Percentiles rank a stretch among this genome's conserved stretches.
phyloP scores from a whole-genome alignment of 805 yeast genomes.

The Yarrowia sp. region DNA sequence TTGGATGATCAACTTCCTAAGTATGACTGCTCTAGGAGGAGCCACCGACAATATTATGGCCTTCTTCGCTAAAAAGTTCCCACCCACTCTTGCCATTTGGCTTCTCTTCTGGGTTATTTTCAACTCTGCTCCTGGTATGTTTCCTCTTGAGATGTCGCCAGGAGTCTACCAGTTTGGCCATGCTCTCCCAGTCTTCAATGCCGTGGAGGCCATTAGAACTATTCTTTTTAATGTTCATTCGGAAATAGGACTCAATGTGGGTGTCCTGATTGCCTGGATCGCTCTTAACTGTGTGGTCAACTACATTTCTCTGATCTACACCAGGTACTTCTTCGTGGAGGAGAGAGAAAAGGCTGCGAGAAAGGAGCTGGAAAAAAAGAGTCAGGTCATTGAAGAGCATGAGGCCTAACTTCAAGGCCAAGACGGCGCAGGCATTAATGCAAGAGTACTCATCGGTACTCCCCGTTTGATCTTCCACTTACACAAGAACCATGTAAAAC shows the following conservation, averaged over 20 bases:
- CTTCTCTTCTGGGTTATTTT: slow-evolving; percentile 63
- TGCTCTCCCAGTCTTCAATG: slow-evolving; percentile 65
- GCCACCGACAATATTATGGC: slow-evolving; percentile 64
- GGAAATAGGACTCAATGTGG: slow-evolving; percentile 56
- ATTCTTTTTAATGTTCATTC: slow-evolving; percentile 56
- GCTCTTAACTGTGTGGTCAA: slow-evolving; percentile 42
- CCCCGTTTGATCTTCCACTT: too few species aligned
- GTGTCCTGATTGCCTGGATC: slow-evolving; percentile 59
- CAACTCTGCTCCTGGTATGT: slow-evolving; percentile 66
- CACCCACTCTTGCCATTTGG: slow-evolving; percentile 71
- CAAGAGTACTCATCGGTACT: too few species aligned
- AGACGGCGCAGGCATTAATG: too few species aligned
- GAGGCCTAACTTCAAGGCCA: too few species aligned
- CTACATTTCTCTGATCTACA: background rate
- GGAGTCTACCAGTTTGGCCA: slow-evolving; percentile 62
- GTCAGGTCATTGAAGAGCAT: background rate
- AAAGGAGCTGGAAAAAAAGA: slow-evolving; percentile 2
- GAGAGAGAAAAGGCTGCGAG: background rate
- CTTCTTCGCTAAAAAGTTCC: slow-evolving; percentile 50
- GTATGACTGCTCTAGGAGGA: slow-evolving; percentile 75
- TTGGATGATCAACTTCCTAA: slow-evolving; percentile 66
- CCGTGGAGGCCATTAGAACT: slow-evolving; percentile 59
- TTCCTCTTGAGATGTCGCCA: slow-evolving; percentile 58
- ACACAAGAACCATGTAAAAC: too few species aligned
- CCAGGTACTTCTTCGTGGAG: background rate